Evolutionary conservation across 2,329 filamentous ascomycete genomes (phyloP), one percentile per base, ranked within the genome.

Genomic region (Phialocephala sp.): DNA sequence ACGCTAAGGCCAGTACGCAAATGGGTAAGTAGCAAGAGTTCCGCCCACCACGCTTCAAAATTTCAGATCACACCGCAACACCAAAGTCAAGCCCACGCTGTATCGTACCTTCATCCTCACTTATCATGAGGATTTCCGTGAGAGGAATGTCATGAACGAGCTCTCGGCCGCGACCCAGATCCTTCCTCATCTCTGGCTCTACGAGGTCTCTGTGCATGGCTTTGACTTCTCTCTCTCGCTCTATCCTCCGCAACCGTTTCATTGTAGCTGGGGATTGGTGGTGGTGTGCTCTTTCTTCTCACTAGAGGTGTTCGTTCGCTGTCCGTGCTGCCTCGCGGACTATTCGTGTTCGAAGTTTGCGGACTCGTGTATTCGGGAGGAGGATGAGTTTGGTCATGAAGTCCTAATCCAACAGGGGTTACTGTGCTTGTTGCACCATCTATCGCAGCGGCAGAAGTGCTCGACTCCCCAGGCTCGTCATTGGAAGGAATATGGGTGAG

Each of bases 331-430:
- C 85, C 81, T 59, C 83, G 82, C 70, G 84, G 86, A 62, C 80
- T 79, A 37, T 81, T 81, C 3, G 82, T 81, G 60, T 86, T 86
- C 9, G 88, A 89, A 43, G 85, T 82, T 14, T 85, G 83, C 0
- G 89, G 89, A 71, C 88, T 91, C 4, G 87, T 86, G 71, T 92
- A 92, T 72, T 91, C 89, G 5, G 89, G 89, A n/a, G 89, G 89
- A 6, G 88, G 89, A 69, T 87, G 84, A 2, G 85, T 80, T 68
- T 88, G 85, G 62, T 88, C 83, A 15, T 73, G 66, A 24, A 71
- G 66, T 35, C 70, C 67, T 11, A 74, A 59, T 11, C 69, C 68
- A 52, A 66, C 52, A 59, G 56, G 68, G 64, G 65, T 71, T 20
- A 60, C 57, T 41, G 67, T 65, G 62, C 61, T 66, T 43, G 65